Conservation (phyloP, 306 rosid genomes). For the Coriaria nepalensis region DNA sequence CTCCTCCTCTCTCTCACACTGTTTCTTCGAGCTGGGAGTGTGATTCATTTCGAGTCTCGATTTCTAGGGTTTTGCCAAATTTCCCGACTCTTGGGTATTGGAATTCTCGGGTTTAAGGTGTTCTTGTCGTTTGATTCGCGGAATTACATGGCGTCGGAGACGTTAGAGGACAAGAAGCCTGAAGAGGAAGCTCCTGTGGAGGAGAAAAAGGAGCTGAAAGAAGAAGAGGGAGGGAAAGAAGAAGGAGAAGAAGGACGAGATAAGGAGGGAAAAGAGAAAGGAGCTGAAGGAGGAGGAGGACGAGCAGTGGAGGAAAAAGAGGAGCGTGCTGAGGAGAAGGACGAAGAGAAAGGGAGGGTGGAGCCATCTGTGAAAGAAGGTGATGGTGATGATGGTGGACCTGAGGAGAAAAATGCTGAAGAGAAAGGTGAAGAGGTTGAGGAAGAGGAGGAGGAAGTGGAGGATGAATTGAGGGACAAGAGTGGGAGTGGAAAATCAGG, state of each 20-base stretch:
- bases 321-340: neutral
- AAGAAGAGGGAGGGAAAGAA: neutral
- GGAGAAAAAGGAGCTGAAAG: conserved; percentile 12
- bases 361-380: conserved; percentile 6
- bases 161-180: conserved; percentile 48
- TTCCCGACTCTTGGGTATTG: conserved; percentile 25
- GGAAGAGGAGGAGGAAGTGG: conserved; percentile 10
- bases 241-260: neutral
- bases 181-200: conserved; percentile 23
- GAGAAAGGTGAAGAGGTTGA: conserved; percentile 7
- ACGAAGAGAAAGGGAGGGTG: neutral
- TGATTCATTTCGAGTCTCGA: neutral
- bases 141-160: conserved; percentile 52
- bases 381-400: conserved; percentile 6
- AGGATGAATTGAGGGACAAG: conserved; percentile 13
- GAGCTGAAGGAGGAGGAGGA: neutral
- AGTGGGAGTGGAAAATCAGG: conserved; percentile 14
- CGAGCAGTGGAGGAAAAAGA: neutral
- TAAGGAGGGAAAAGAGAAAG: neutral
- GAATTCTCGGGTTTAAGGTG: neutral
- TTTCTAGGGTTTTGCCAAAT: conserved; percentile 28
- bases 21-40: conserved; percentile 6
- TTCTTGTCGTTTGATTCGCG: neutral
- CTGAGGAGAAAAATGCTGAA: conserved; percentile 6
- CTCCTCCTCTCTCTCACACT: conserved; percentile 3